phyloP scores from a whole-genome alignment of 305 asterid species.

The Fraxinus xanthoxyloides region DNA sequence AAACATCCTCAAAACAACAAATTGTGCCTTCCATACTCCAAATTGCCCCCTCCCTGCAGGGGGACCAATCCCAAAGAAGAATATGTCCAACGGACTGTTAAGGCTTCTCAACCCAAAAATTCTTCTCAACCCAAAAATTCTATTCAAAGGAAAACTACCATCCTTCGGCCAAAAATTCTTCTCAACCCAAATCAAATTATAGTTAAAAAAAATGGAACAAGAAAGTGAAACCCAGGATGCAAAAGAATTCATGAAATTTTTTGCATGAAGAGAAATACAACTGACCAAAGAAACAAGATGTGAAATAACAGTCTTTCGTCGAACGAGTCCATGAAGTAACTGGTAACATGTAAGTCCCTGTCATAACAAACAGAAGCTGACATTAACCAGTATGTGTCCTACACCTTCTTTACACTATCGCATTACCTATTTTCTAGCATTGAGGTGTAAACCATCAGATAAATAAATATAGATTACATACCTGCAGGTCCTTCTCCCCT shows the following conservation, averaged over 20 bases:
- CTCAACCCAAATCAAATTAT: conserved; percentile 14
- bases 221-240: conserved; percentile 12
- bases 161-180: neutral
- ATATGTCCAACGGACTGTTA: neutral
- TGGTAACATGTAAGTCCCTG: conserved; percentile 86
- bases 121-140: conserved; percentile 11
- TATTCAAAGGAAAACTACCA: neutral
- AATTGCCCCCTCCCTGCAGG: neutral
- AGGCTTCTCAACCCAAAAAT: neutral
- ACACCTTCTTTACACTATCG: conserved; percentile 3
- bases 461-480: conserved; percentile 29
- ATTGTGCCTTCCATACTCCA: neutral
- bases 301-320: conserved; percentile 57
- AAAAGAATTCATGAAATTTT: conserved; percentile 4
- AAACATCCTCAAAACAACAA: neutral
- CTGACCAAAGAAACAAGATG: conserved; percentile 84
- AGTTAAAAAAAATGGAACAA: neutral
- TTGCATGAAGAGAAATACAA: conserved; percentile 26
- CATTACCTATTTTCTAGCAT: neutral
- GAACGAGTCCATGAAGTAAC: conserved; percentile 91
- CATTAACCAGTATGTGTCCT: conserved; percentile 1
- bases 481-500: conserved; percentile 96
- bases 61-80: neutral
- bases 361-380: conserved; percentile 27
- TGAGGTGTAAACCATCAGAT: neutral